phyloP scores from a whole-genome alignment of 2,329 filamentous ascomycete species.

The Chaetomiaceae sp. region DNA sequence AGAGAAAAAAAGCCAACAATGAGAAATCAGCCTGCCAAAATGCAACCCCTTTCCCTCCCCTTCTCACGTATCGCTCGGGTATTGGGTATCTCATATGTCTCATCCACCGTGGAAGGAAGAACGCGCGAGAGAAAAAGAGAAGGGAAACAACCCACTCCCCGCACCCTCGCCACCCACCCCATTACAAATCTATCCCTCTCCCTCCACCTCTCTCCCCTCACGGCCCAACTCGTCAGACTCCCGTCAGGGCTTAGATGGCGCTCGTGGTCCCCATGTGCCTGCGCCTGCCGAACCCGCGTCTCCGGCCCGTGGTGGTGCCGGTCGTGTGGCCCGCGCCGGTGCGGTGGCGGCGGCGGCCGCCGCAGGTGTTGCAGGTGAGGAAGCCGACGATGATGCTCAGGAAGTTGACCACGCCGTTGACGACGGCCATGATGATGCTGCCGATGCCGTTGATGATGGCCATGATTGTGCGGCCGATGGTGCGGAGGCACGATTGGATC shows the following conservation, averaged over 20 bases:
- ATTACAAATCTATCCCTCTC: not conserved
- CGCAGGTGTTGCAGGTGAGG: slow-evolving; percentile 52
- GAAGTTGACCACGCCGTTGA: slow-evolving; percentile 62
- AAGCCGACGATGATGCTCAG: slow-evolving; percentile 64
- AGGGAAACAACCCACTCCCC: not conserved
- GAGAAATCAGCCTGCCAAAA: not conserved
- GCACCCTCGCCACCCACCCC: not conserved
- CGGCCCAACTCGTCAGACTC: too few species aligned
- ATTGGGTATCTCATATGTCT: slow-evolving; percentile 15
- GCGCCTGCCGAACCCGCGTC: slow-evolving; percentile 18
- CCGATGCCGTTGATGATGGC: slow-evolving; percentile 65
- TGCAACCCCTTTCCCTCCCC: not conserved
- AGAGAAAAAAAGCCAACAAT: not conserved
- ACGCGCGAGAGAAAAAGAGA: slow-evolving; percentile 1
- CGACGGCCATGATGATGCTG: slow-evolving; percentile 59
- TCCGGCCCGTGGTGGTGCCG: slow-evolving; percentile 16
- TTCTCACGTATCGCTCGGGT: not conserved
- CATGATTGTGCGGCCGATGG: slow-evolving; percentile 64
- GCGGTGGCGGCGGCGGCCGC: slow-evolving; percentile 26
- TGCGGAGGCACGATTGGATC: slow-evolving; percentile 56
- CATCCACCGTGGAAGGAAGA: not conserved
- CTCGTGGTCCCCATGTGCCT: slow-evolving; percentile 24
- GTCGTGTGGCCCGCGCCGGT: not conserved
- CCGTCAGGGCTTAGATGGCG: slow-evolving; percentile 23
- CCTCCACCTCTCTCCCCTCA: not conserved